These are phyloP conservation scores for Dactylorhiza incarnata DNA, from an alignment of 106 monocot genomes.

Conservation along the genomic window DNA sequence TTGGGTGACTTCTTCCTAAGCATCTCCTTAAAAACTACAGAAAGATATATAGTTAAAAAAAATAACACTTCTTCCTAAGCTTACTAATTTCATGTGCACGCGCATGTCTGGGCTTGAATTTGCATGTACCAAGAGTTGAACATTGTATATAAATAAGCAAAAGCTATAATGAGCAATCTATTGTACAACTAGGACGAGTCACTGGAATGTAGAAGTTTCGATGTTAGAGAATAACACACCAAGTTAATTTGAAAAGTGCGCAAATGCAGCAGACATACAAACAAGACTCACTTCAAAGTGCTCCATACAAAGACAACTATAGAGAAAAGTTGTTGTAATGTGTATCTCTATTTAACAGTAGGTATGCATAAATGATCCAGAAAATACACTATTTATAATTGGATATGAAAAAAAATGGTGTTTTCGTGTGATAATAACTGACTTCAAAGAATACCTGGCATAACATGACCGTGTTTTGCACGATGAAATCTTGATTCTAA, in stretches of 20 bases:
- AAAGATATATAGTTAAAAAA: not conserved
- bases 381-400: not conserved
- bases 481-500: slow-evolving; percentile 24
- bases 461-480: slow-evolving; percentile 10
- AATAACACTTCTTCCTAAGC: not conserved
- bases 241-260: not conserved
- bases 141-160: not conserved
- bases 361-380: not conserved
- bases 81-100: not conserved
- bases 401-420: not conserved
- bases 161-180: not conserved
- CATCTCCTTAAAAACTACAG: not conserved
- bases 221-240: not conserved
- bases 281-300: not conserved
- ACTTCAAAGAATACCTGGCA: slow-evolving; percentile 15
- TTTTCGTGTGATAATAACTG: not conserved
- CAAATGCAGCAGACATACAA: not conserved
- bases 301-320: not conserved
- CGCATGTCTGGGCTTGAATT: not conserved
- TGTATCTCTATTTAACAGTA: not conserved
- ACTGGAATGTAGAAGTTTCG: not conserved
- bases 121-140: not conserved
- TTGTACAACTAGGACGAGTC: not conserved
- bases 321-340: not conserved
- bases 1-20: too few species aligned